A percentile compares a stretch with the other conserved stretches of the same genome.
These are phyloP conservation scores for Chlamydomonas schloesseri DNA, from an alignment of 139 green algal species.

Conservation along the genomic window DNA sequence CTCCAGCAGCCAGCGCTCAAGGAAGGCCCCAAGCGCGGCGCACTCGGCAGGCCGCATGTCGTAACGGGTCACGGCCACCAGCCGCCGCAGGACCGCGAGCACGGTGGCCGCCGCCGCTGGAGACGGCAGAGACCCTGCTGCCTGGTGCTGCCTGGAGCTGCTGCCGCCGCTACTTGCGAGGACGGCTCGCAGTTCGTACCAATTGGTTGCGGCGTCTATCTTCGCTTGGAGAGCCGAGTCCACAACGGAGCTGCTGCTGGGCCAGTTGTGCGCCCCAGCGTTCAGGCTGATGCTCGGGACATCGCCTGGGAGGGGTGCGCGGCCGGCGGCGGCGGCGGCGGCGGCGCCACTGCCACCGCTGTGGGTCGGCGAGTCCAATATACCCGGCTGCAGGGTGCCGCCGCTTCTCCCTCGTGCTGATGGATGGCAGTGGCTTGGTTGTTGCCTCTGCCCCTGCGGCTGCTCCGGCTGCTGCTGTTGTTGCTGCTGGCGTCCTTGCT, in stretches of 20 bases:
- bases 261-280: too few species aligned
- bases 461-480: too few species aligned
- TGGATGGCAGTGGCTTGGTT: neutral
- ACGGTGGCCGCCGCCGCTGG: neutral
- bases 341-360: too few species aligned
- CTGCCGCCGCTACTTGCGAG: neutral
- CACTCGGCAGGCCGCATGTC: slow-evolving; percentile 27
- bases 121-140: neutral
- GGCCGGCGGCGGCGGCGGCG: too few species aligned
- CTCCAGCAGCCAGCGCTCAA: slow-evolving; percentile 29
- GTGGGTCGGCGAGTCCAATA: too few species aligned
- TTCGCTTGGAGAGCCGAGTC: neutral
- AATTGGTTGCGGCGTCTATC: neutral
- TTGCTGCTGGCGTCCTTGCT: too few species aligned
- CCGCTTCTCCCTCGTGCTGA: too few species aligned
- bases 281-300: too few species aligned
- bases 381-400: too few species aligned
- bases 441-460: neutral
- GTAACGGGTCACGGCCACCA: slow-evolving; percentile 2
- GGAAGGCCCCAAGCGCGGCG: neutral
- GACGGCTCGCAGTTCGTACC: slow-evolving; percentile 31
- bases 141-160: neutral
- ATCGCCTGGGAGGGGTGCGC: too few species aligned
- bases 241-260: too few species aligned
- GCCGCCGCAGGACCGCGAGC: slow-evolving; percentile 7